Conservation (phyloP, 2,329 filamentous ascomycete genomes). For the Cordyceps farinosa region DNA sequence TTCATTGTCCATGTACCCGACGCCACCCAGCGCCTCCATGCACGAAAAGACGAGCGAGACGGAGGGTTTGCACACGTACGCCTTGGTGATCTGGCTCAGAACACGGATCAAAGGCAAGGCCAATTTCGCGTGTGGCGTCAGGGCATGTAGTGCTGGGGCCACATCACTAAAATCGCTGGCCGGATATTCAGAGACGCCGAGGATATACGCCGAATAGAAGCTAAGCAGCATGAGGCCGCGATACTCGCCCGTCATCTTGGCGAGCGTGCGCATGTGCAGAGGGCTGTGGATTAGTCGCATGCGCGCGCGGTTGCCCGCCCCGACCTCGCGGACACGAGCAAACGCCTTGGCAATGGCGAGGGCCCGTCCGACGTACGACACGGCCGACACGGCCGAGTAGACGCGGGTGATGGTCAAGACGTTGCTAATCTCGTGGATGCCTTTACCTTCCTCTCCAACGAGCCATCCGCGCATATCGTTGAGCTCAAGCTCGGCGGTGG, state of each 20-base stretch:
- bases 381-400: constrained; percentile 51
- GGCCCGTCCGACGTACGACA: constrained; percentile 53
- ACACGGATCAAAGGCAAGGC: constrained; percentile 49
- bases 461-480: constrained; percentile 61
- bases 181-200: constrained; percentile 52
- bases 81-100: constrained; percentile 59
- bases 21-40: constrained; percentile 63
- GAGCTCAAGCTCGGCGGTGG: constrained; percentile 69
- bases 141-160: constrained; percentile 24
- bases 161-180: constrained; percentile 10
- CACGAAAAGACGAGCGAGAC: constrained; percentile 51
- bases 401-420: constrained; percentile 65
- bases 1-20: constrained; percentile 63
- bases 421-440: constrained; percentile 64
- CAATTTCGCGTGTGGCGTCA: constrained; percentile 34
- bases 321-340: constrained; percentile 52
- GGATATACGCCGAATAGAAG: constrained; percentile 50
- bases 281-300: constrained; percentile 49
- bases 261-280: constrained; percentile 56
- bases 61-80: constrained; percentile 49
- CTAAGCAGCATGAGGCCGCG: constrained; percentile 53
- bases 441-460: constrained; percentile 62
- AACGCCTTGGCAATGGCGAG: constrained; percentile 57
- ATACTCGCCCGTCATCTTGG: constrained; percentile 53
- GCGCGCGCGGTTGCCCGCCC: constrained; percentile 40